A percentile compares a stretch with the other conserved stretches of the same genome.
Conservation (phyloP, 331 rosid species). For the Acacia pycnantha region DNA sequence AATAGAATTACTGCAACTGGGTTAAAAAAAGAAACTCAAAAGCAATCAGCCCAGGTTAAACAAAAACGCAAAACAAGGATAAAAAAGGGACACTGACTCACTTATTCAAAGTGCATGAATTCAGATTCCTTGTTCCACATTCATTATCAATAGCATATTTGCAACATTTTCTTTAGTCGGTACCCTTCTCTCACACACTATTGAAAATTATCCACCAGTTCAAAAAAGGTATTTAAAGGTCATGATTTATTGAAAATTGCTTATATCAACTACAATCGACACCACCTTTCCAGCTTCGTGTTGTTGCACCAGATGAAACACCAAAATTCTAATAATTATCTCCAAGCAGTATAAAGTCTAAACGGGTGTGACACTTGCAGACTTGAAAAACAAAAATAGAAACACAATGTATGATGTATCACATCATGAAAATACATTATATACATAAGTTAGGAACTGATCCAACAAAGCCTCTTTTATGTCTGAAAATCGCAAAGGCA, state of each 20-base stretch:
- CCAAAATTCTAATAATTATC: neutral
- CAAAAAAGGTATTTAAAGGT: neutral
- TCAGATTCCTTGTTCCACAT: neutral
- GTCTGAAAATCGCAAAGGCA: conserved; percentile 16
- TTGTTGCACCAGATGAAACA: neutral
- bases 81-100: neutral
- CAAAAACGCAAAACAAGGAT: neutral
- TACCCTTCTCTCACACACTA: neutral
- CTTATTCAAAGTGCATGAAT: neutral
- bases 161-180: neutral
- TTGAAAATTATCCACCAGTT: neutral
- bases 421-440: neutral
- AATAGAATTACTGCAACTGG: neutral
- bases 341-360: neutral
- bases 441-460: neutral
- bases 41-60: conserved; percentile 4
- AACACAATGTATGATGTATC: neutral
- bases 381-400: neutral
- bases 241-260: neutral
- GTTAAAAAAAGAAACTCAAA: neutral
- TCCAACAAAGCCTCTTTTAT: neutral
- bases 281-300: neutral
- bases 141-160: neutral
- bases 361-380: neutral
- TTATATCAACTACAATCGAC: neutral